Conservation (phyloP, 345 rosid genomes). For the Microcos paniculata region DNA sequence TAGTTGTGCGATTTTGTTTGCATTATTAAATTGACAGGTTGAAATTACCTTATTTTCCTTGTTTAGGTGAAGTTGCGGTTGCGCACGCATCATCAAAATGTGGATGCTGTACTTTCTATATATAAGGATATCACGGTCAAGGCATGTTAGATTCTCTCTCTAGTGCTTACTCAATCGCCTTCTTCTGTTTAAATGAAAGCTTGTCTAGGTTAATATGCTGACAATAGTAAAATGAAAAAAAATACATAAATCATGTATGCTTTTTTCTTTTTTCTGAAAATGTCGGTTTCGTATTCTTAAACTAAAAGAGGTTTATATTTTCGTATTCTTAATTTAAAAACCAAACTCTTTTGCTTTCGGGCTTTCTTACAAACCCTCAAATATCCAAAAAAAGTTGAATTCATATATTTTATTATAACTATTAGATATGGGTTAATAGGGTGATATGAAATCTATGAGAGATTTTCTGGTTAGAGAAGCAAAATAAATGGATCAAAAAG, state of each 20-base stretch:
- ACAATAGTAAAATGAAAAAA: neutral
- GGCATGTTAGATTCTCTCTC: constrained; percentile 46
- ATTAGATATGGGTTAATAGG: neutral
- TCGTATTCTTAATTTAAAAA: neutral
- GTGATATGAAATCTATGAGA: neutral
- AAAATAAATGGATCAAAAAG: neutral
- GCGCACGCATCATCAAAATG: constrained; percentile 72
- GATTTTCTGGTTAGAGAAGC: neutral
- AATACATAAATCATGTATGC: neutral
- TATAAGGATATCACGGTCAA: constrained; percentile 70
- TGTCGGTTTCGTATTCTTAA: too few relatives aligned
- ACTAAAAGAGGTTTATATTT: neutral
- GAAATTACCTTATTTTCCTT: neutral
- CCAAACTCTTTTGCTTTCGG: too few relatives aligned
- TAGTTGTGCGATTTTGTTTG: neutral
- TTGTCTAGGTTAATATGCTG: neutral
- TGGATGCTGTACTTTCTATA: constrained; percentile 81
- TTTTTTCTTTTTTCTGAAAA: neutral
- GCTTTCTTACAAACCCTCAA: neutral
- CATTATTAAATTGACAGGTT: neutral
- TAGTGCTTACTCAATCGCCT: neutral
- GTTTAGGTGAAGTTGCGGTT: constrained; percentile 80
- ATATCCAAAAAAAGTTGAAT: neutral
- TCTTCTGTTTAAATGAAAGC: neutral
- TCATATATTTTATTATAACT: neutral